Base-by-base conservation (phyloP, 2,329 filamentous ascomycete genomes). In the Venturia oleaginea region DNA sequence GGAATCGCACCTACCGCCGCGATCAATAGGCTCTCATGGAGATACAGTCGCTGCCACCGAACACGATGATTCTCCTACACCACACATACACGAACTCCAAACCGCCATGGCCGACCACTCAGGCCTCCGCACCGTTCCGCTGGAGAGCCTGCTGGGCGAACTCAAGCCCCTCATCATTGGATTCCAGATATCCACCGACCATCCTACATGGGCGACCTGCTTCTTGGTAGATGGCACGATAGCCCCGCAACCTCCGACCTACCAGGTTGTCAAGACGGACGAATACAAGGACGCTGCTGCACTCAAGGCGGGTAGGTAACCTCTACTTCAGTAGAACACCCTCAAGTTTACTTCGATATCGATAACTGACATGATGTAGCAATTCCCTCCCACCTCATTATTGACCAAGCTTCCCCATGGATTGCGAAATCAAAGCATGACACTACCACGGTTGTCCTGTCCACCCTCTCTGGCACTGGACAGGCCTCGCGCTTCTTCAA, bases 381-480 rank as follows among this genome's bases (percentile, higher is more conserved):
- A 11, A 51, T 51, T 27, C 46, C 46, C 11, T 2, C 22, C 4
- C 3, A 10, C 46, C 46, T 51, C 11, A 7, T 51, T 22, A 15
- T 27, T 5, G 24, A 51, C 27, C 10, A 51, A 22, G 7, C 8
- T 15, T 27, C 22, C 46, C 27, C 55, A 37, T 40, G 37, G 55
- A 11, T 59, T 13, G 13, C 30, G 1, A 37, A 37, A 34, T 7
- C 30, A 11, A 10, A 4, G 7, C 27, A 59, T 22, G 8, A 51
- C 10, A 59, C 24, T 13, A 15, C 27, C 7, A 77, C 80, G 66
- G 70, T 81, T 59, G 71, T 81, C 42, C 69, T 81, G 19, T 81
- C 79, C 2, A 75, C 74, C 19, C 74, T 72, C 27, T 80, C 79
- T 2, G 79, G 79, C 2, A 77, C 75, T 15, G 72, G 73, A 4